Evolutionary conservation across 768 basidiomycete genomes (phyloP).

Genomic region (Albatrellus ellisii): DNA sequence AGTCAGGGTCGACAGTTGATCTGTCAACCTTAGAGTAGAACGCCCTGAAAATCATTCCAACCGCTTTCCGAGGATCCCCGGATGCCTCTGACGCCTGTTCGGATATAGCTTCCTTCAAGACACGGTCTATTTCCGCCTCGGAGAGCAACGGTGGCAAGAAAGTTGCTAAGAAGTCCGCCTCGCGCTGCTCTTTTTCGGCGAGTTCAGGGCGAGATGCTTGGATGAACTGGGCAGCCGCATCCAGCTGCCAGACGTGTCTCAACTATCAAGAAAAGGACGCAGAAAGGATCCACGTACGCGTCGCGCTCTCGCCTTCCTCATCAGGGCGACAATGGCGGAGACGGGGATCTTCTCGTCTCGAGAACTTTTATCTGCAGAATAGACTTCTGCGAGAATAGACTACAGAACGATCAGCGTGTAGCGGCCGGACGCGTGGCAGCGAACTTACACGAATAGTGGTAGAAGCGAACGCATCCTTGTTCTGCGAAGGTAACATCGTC

Average conservation of each 20-base stretch:
- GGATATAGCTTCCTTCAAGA: constrained; percentile 31
- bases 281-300: constrained; percentile 33
- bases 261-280: background rate
- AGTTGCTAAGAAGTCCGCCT: constrained; percentile 38
- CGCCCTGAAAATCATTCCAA: constrained; percentile 43
- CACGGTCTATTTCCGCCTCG: constrained; percentile 38
- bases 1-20: constrained; percentile 38
- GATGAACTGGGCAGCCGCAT: constrained; percentile 42
- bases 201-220: constrained; percentile 51
- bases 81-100: constrained; percentile 15
- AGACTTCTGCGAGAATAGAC: constrained; percentile 60
- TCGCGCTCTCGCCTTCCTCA: constrained; percentile 44
- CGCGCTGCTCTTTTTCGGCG: constrained; percentile 44
- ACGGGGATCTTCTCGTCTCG: constrained; percentile 28
- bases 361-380: constrained; percentile 48
- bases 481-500: constrained; percentile 22
- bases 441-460: constrained; percentile 34
- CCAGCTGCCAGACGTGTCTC: constrained; percentile 26
- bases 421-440: background rate
- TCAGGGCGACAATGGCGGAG: constrained; percentile 34
- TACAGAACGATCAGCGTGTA: constrained; percentile 16
- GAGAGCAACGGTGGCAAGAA: constrained; percentile 51
- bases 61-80: constrained; percentile 21
- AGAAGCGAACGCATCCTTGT: constrained; percentile 40
- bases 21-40: constrained; percentile 55